Conservation (phyloP, 2,329 filamentous ascomycete species). For the Dactylellina drechsleri region DNA sequence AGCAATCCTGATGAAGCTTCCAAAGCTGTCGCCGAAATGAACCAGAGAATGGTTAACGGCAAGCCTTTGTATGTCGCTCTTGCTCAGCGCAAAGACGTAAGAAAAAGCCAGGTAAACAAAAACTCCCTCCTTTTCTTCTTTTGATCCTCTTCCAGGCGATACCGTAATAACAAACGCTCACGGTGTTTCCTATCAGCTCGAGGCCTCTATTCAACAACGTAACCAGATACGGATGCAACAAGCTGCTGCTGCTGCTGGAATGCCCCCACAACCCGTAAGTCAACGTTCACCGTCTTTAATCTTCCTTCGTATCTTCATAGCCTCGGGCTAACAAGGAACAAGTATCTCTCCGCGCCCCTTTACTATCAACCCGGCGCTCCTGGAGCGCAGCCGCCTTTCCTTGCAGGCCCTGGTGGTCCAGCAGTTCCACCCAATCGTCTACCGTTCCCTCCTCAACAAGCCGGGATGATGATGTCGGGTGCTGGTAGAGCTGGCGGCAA, state of each 20-base stretch:
- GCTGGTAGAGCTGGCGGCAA: slow-evolving; percentile 68
- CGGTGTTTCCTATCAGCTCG: slow-evolving; percentile 68
- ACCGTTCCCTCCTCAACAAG: slow-evolving; percentile 71
- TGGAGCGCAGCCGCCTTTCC: slow-evolving; percentile 73
- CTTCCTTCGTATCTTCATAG: neutral
- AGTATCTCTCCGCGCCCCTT: slow-evolving; percentile 88
- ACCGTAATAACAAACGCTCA: neutral
- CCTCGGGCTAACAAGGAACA: slow-evolving; percentile 63
- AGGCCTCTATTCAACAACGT: slow-evolving; percentile 98
- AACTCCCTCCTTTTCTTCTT: neutral
- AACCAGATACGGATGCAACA: slow-evolving; percentile 99
- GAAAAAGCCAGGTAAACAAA: slow-evolving; percentile 82
- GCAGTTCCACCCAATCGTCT: slow-evolving; percentile 65
- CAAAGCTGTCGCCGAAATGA: slow-evolving; percentile 99
- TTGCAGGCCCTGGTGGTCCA: slow-evolving; percentile 67
- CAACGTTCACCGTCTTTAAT: neutral
- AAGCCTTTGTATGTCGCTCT: slow-evolving; percentile 98
- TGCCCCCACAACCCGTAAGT: slow-evolving; percentile 68
- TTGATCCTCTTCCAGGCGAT: too few species aligned
- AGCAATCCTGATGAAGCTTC: slow-evolving; percentile 98
- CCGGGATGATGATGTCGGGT: slow-evolving; percentile 58
- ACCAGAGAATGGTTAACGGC: slow-evolving; percentile 96
- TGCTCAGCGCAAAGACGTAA: slow-evolving; percentile 98
- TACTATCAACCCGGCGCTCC: slow-evolving; percentile 80
- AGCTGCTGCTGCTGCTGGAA: slow-evolving; percentile 82